phyloP scores from a whole-genome alignment of 352 stramenopile species.

The Pythium angustatum region DNA sequence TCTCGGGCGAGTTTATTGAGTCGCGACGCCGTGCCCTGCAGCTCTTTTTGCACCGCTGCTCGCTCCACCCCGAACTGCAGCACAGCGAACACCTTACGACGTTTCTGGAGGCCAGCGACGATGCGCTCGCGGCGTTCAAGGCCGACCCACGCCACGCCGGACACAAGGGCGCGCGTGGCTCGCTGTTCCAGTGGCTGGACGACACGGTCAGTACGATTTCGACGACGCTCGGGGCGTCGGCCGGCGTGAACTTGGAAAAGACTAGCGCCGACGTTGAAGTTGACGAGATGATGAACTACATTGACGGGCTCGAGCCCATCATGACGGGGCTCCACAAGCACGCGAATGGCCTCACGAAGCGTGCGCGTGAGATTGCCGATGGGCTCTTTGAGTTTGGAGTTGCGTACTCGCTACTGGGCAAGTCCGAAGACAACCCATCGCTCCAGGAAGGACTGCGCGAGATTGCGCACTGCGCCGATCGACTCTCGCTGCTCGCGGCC shows the following conservation, averaged over 20 bases:
- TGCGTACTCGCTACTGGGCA: conserved; percentile 94
- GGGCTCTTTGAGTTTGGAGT: conserved; percentile 97
- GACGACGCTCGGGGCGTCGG: conserved; percentile 54
- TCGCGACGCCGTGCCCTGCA: conserved; percentile 76
- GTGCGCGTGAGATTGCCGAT: conserved; percentile 94
- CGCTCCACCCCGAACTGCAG: conserved; percentile 79
- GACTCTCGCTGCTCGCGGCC: conserved; percentile 88
- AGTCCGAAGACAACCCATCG: conserved; percentile 91
- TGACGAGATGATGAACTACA: conserved; percentile 96
- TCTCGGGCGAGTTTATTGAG: conserved; percentile 93
- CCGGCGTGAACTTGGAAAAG: conserved; percentile 66
- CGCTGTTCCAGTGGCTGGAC: conserved; percentile 87
- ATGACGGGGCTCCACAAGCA: conserved; percentile 96
- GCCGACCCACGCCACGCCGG: conserved; percentile 61
- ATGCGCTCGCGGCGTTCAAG: conserved; percentile 64
- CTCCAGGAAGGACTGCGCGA: conserved; percentile 91
- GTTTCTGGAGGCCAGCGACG: conserved; percentile 81
- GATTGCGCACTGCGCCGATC: conserved; percentile 93
- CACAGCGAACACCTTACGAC: conserved; percentile 83
- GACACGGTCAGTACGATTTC: conserved; percentile 87
- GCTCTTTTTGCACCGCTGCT: conserved; percentile 80
- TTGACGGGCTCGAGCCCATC: conserved; percentile 94
- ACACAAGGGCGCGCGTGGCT: conserved; percentile 48
- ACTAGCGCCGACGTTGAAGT: conserved; percentile 93
- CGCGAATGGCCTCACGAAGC: conserved; percentile 91